These are phyloP conservation scores for Botryotinia calthae DNA, from an alignment of 2,329 filamentous ascomycete species.

Conservation along the genomic window DNA sequence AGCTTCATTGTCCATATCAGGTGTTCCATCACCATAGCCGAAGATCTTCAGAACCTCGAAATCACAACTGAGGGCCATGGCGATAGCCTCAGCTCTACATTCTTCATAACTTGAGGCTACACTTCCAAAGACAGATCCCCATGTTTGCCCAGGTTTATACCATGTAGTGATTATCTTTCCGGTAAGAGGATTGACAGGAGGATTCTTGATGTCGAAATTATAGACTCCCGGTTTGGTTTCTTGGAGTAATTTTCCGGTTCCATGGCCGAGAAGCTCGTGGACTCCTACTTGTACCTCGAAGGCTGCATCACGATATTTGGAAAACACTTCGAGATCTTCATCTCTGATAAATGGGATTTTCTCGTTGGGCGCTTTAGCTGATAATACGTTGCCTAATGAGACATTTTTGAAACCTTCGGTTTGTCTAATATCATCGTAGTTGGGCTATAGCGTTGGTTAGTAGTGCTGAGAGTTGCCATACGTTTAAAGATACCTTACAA, in stretches of 20 bases:
- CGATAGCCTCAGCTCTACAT: constrained; percentile 89
- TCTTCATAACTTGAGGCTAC: constrained; percentile 90
- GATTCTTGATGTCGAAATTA: constrained; percentile 84
- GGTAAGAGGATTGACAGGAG: constrained; percentile 76
- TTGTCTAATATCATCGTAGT: constrained; percentile 77
- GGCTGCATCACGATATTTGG: constrained; percentile 78
- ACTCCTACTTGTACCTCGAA: constrained; percentile 97
- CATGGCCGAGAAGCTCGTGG: constrained; percentile 85
- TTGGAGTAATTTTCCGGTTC: constrained; percentile 89
- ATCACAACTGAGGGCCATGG: constrained; percentile 87
- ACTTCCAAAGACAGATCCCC: constrained; percentile 87
- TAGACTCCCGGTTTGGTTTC: constrained; percentile 78
- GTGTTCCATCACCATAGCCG: constrained; percentile 76
- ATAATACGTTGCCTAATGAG: constrained; percentile 87
- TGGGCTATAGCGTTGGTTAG: constrained; percentile 43
- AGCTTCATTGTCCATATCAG: constrained; percentile 70
- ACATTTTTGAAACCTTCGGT: constrained; percentile 90
- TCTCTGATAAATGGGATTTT: constrained; percentile 86
- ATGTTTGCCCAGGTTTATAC: constrained; percentile 95
- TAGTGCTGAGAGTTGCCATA: neutral
- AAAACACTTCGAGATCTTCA: constrained; percentile 73
- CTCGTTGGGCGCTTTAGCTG: constrained; percentile 88
- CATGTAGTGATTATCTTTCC: constrained; percentile 76
- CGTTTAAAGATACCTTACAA: constrained; percentile 34
- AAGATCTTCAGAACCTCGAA: constrained; percentile 88